Percentiles rank a stretch among this genome's conserved stretches.
These are phyloP conservation scores for Phytophthora europaea DNA, from an alignment of 352 stramenopile genomes.

Conservation along the genomic window DNA sequence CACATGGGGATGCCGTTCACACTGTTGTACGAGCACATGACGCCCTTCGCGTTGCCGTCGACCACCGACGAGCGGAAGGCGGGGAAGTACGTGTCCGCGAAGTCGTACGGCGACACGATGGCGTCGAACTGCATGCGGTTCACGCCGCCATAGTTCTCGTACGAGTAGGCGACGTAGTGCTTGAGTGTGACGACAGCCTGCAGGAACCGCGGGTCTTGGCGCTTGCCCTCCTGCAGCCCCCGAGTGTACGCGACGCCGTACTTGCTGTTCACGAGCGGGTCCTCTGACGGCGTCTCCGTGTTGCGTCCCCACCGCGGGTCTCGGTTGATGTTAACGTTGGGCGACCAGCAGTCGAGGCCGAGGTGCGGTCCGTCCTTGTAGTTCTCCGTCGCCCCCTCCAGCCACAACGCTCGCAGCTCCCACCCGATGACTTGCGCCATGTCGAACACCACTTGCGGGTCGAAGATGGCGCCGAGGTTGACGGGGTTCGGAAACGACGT, in stretches of 20 bases:
- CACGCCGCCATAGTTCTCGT: slow-evolving; percentile 77
- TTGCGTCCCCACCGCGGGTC: slow-evolving; percentile 95
- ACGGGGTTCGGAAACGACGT: slow-evolving; percentile 94
- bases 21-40: slow-evolving; percentile 98
- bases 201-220: slow-evolving; percentile 61
- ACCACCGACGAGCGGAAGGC: slow-evolving; percentile 87
- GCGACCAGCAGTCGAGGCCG: slow-evolving; percentile 94
- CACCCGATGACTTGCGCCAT: slow-evolving; percentile 92
- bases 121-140: slow-evolving; percentile 92
- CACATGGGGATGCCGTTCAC: slow-evolving; percentile 96
- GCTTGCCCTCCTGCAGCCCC: slow-evolving; percentile 86
- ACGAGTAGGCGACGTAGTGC: slow-evolving; percentile 95
- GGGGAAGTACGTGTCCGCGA: slow-evolving; percentile 94
- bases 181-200: slow-evolving; percentile 94
- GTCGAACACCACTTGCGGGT: slow-evolving; percentile 74
- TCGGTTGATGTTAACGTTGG: slow-evolving; percentile 96
- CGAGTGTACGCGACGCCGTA: slow-evolving; percentile 93
- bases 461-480: slow-evolving; percentile 91
- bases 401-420: slow-evolving; percentile 83
- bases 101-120: slow-evolving; percentile 91
- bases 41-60: slow-evolving; percentile 76
- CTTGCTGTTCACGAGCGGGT: slow-evolving; percentile 92
- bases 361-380: slow-evolving; percentile 68
- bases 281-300: slow-evolving; percentile 95
- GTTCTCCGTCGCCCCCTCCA: slow-evolving; percentile 81